phyloP scores from a whole-genome alignment of 2,329 filamentous ascomycete species.

The Amphichorda felina region DNA sequence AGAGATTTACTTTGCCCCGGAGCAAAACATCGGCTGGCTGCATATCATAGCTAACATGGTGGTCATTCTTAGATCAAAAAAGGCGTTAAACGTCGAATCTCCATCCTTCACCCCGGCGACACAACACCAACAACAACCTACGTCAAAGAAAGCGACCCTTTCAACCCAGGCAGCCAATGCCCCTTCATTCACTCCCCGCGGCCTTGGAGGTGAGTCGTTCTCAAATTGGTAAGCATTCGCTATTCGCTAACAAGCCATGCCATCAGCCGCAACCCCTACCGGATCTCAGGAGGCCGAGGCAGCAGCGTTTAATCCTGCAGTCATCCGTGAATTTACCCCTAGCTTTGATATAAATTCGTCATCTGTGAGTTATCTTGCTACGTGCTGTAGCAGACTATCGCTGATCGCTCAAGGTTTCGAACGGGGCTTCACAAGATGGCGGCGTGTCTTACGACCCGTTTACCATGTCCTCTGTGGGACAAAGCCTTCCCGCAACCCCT shows the following conservation, averaged over 20 bases:
- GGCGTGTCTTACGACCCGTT: conserved; percentile 47
- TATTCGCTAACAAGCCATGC: background rate
- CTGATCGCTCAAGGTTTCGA: conserved; percentile 19
- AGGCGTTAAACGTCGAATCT: conserved; percentile 86
- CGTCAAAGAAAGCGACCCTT: conserved; percentile 61
- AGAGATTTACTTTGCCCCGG: no score
- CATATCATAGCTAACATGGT: conserved; percentile 2
- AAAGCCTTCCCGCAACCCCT: conserved; percentile 35
- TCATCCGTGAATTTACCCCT: conserved; percentile 49
- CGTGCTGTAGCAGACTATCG: background rate
- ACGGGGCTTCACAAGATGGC: conserved; percentile 36
- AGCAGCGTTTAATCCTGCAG: conserved; percentile 39
- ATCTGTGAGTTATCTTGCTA: conserved; percentile 19
- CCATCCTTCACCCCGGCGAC: conserved; percentile 78
- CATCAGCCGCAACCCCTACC: conserved; percentile 22
- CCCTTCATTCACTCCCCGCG: conserved; percentile 71
- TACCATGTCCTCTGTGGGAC: conserved; percentile 42
- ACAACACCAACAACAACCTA: conserved; percentile 27
- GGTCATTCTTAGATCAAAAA: conserved; percentile 42
- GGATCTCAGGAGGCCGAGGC: conserved; percentile 29
- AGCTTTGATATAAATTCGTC: conserved; percentile 38
- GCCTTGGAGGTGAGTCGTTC: conserved; percentile 25
- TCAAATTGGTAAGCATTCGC: background rate
- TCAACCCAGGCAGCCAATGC: conserved; percentile 86
- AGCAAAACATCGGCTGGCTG: background rate